Percentiles rank a stretch among this genome's conserved stretches.
These are phyloP conservation scores for Syncephalastrum contaminatum DNA, from an alignment of 371 early-diverging fungal species.

Conservation along the genomic window DNA sequence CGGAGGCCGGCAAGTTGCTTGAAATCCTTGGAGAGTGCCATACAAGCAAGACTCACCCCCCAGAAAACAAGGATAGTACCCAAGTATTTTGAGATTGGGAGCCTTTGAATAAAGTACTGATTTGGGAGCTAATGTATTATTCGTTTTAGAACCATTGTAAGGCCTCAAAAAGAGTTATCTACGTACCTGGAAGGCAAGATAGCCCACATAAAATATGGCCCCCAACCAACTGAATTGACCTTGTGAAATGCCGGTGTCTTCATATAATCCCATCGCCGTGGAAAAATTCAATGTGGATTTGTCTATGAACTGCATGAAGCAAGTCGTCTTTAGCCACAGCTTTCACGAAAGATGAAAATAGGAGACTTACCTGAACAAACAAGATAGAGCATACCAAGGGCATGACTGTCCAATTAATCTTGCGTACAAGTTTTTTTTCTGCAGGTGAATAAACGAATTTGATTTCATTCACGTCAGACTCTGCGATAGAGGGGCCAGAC, in stretches of 20 bases:
- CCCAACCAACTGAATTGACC: conserved; percentile 30
- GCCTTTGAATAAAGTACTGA: conserved; percentile 28
- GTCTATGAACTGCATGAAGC: conserved; percentile 27
- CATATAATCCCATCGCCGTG: conserved; percentile 27
- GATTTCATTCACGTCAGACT: not conserved
- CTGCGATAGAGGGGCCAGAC: no score
- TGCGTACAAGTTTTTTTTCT: conserved; percentile 17
- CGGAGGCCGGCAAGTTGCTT: conserved; percentile 29
- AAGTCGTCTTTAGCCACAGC: not conserved
- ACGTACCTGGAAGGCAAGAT: conserved; percentile 29
- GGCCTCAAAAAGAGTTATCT: not conserved
- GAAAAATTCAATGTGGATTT: conserved; percentile 34
- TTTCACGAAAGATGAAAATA: not conserved
- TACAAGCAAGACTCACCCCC: conserved; percentile 25
- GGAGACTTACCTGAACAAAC: conserved; percentile 18
- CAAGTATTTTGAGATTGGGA: conserved; percentile 30
- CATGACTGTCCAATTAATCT: conserved; percentile 16
- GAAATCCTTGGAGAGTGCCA: conserved; percentile 24
- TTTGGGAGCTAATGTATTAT: conserved; percentile 25
- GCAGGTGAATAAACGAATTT: conserved; percentile 9
- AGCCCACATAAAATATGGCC: conserved; percentile 37
- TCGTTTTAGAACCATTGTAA: not conserved
- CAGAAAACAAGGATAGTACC: conserved; percentile 25
- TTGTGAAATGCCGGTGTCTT: conserved; percentile 22
- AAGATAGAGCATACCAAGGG: conserved; percentile 18